A percentile compares a stretch with the other conserved stretches of the same genome.
Conservation (phyloP, 2,329 filamentous ascomycete genomes). For the Pseudogymnoascus sp. region DNA sequence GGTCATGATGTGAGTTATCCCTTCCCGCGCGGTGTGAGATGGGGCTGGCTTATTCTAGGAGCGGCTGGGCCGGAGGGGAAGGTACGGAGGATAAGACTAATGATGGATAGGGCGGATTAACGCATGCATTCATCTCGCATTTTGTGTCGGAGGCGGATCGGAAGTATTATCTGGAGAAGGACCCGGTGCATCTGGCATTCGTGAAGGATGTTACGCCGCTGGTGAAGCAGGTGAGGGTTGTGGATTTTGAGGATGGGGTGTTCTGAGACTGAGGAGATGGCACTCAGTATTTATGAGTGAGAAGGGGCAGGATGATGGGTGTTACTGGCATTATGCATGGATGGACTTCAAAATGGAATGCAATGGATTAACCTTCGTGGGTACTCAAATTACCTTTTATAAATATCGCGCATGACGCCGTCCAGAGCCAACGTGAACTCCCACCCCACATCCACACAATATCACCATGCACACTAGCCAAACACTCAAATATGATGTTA, state of each 20-base stretch:
- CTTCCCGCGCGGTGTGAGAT: background rate
- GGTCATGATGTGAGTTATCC: constrained; percentile 45
- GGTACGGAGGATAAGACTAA: background rate
- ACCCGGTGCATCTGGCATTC: constrained; percentile 56
- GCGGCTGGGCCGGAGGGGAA: too few species aligned
- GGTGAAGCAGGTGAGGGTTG: constrained; percentile 45
- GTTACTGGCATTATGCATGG: background rate
- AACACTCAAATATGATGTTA: background rate
- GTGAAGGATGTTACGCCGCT: constrained; percentile 40
- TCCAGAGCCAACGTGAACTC: background rate
- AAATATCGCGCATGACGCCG: background rate
- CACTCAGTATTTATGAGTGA: background rate
- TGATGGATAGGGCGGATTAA: constrained; percentile 46
- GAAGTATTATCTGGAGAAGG: constrained; percentile 58
- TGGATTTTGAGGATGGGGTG: constrained; percentile 51
- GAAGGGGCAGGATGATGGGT: background rate
- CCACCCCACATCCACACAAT: background rate
- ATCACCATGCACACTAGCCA: background rate
- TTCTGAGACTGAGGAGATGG: constrained; percentile 29
- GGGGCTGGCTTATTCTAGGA: too few species aligned
- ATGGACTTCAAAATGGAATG: background rate
- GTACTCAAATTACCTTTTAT: background rate
- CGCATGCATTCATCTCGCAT: constrained; percentile 62
- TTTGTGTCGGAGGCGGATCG: constrained; percentile 57
- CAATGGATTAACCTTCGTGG: constrained; percentile 8